phyloP scores from a whole-genome alignment of 345 rosid species.

The Melaleuca quinquenervia region DNA sequence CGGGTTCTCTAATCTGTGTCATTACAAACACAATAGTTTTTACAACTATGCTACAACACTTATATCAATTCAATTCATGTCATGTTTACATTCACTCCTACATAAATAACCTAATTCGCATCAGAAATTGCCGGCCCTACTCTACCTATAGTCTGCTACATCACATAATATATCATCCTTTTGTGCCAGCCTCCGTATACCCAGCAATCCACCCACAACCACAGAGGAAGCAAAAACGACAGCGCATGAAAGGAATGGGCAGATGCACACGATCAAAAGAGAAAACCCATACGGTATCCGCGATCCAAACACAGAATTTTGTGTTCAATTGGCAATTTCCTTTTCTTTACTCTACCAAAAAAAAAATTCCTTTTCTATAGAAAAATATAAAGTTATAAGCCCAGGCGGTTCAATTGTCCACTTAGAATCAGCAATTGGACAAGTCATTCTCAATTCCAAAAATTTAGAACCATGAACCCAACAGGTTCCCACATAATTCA shows the following conservation, averaged over 20 bases:
- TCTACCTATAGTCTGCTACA: background rate
- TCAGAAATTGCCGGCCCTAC: background rate
- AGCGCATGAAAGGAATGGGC: background rate
- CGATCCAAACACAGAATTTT: background rate
- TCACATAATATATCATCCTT: background rate
- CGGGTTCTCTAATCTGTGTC: background rate
- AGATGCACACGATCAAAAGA: background rate
- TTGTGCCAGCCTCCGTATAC: background rate
- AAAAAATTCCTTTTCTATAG: too few relatives aligned
- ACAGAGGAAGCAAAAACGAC: background rate
- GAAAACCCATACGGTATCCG: background rate
- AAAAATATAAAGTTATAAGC: too few relatives aligned
- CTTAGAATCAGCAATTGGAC: too few relatives aligned
- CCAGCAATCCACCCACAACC: background rate
- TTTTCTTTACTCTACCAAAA: too few relatives aligned
- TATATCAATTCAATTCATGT: background rate
- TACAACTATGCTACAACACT: background rate
- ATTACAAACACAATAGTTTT: background rate
- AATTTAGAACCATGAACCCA: too few relatives aligned
- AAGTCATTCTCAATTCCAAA: too few relatives aligned
- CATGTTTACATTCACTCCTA: background rate
- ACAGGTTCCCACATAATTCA: too few relatives aligned
- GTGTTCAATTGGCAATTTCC: too few relatives aligned
- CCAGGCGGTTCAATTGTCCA: too few relatives aligned
- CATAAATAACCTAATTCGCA: background rate